Evolutionary conservation across 768 basidiomycete species (phyloP).

Genomic region (Podaxis rugospora): DNA sequence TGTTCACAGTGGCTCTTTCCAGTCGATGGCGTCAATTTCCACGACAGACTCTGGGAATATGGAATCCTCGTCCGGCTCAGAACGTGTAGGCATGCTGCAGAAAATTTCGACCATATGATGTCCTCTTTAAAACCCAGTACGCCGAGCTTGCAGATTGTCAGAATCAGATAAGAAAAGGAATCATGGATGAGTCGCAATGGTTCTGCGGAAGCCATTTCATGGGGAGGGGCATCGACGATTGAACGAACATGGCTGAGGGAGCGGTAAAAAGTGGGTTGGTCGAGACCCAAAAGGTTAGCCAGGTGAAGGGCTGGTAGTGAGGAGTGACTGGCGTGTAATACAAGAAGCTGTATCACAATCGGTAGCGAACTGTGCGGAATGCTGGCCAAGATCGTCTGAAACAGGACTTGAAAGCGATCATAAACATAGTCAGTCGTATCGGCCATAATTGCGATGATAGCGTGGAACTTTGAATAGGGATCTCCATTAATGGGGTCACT

Average conservation of each 20-base stretch:
- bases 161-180: neutral
- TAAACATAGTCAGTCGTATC: neutral
- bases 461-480: neutral
- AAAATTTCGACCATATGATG: too few species aligned
- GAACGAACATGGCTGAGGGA: neutral
- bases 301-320: neutral
- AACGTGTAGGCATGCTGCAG: too few species aligned
- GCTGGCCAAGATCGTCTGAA: neutral
- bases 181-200: neutral
- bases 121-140: too few species aligned
- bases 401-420: neutral
- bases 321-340: neutral
- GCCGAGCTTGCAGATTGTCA: too few species aligned
- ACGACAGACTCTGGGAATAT: too few species aligned
- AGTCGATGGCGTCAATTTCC: too few species aligned
- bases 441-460: neutral
- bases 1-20: too few species aligned
- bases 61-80: too few species aligned
- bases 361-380: too few species aligned
- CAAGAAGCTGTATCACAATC: neutral
- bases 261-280: neutral
- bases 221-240: neutral
- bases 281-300: neutral
- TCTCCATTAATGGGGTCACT: conserved; percentile 8
- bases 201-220: neutral